Percentiles rank a stretch among this genome's conserved stretches.
phyloP scores from a whole-genome alignment of 169 alveolate genomes.

The Condylostoma magnum region DNA sequence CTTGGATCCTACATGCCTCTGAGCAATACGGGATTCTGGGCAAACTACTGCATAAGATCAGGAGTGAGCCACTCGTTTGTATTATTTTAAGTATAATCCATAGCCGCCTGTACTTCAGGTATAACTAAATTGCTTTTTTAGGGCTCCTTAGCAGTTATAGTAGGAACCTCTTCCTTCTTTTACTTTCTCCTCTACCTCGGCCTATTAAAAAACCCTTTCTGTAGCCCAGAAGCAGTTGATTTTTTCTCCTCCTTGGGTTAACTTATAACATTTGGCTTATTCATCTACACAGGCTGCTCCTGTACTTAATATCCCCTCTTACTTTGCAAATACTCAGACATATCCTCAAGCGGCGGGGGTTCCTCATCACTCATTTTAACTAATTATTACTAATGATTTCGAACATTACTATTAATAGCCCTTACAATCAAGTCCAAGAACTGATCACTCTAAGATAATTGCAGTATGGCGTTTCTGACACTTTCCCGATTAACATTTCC shows the following conservation, averaged over 20 bases:
- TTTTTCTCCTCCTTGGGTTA: too few relatives aligned
- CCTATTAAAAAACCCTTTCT: constrained; percentile 22
- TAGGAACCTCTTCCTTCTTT: background rate
- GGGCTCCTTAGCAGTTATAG: background rate
- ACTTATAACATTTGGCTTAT: background rate
- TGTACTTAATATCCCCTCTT: background rate
- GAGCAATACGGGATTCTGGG: constrained; percentile 7
- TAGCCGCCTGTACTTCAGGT: constrained; percentile 21
- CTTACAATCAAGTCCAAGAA: too few relatives aligned
- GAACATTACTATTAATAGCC: too few relatives aligned
- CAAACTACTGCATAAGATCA: constrained; percentile 6
- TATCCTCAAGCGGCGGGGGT: constrained; percentile 29
- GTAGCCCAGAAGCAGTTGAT: background rate
- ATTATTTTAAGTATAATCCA: constrained; percentile 1
- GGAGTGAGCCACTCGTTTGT: constrained; percentile 27
- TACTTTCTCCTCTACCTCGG: background rate
- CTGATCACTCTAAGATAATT: too few relatives aligned
- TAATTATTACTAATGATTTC: too few relatives aligned
- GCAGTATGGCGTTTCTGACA: too few relatives aligned
- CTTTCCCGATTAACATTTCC: too few relatives aligned
- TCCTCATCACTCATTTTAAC: constrained; percentile 35
- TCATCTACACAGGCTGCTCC: background rate
- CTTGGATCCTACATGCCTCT: background rate
- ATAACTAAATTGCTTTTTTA: constrained; percentile 14
- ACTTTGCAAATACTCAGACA: constrained; percentile 8